phyloP scores from a whole-genome alignment of 164 flowering plant genomes.

The Berberis vulgaris region DNA sequence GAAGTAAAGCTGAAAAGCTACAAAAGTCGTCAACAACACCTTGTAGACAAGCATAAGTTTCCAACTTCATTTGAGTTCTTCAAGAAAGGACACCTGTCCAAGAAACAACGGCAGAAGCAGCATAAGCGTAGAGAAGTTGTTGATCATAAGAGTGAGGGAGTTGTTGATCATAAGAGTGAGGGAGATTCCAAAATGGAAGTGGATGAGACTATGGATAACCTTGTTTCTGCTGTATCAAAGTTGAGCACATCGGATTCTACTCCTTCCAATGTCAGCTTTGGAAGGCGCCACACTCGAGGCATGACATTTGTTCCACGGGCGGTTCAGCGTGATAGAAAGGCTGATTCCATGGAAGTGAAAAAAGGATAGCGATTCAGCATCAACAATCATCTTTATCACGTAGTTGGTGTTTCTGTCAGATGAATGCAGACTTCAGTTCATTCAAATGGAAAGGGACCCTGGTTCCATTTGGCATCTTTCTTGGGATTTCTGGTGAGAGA shows the following conservation, averaged over 20 bases:
- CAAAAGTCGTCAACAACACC: conserved; percentile 78
- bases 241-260: conserved; percentile 67
- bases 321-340: conserved; percentile 37
- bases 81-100: conserved; percentile 64
- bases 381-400: no score
- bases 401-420: no score
- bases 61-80: conserved; percentile 78
- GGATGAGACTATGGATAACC: conserved; percentile 52
- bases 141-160: no score
- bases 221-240: conserved; percentile 71
- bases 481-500: no score
- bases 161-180: conserved; percentile 21
- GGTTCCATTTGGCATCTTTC: no score
- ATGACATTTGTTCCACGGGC: conserved; percentile 66
- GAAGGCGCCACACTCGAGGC: conserved; percentile 69
- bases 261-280: conserved; percentile 80
- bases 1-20: conserved; percentile 72
- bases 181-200: conserved; percentile 54
- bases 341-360: conserved; percentile 14
- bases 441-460: no score
- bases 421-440: no score
- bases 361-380: conserved; percentile 10
- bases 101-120: conserved; percentile 62
- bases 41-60: conserved; percentile 83
- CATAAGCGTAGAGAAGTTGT: conserved; percentile 20